Evolutionary conservation across 1,284 basidiomycete species (phyloP).

Genomic region (Laetiporus sulphureus): DNA sequence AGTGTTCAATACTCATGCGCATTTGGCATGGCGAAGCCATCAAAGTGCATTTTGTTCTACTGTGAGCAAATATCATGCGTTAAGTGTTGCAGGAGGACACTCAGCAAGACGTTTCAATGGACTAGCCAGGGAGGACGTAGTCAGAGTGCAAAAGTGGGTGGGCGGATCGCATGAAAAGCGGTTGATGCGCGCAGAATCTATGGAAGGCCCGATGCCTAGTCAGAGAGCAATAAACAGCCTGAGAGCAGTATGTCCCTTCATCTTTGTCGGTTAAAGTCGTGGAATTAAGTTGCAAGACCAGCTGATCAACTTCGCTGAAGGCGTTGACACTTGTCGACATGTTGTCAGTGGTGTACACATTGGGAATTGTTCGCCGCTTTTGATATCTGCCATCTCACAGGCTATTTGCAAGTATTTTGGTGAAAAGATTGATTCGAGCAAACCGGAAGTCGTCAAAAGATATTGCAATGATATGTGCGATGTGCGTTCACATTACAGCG

Average conservation of each 20-base stretch:
- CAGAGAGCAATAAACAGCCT: slow-evolving; percentile 65
- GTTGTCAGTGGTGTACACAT: slow-evolving; percentile 42
- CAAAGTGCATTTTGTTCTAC: slow-evolving; percentile 79
- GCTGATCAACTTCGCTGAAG: slow-evolving; percentile 68
- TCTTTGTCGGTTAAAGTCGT: background rate
- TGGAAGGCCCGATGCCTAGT: slow-evolving; percentile 51
- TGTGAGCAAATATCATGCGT: too few species aligned
- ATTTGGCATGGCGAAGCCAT: too few species aligned
- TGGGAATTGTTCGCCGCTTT: too few species aligned
- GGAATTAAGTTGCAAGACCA: slow-evolving; percentile 19
- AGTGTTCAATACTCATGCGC: too few species aligned
- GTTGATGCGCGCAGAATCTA: slow-evolving; percentile 30
- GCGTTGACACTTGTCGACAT: slow-evolving; percentile 61
- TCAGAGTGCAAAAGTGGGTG: slow-evolving; percentile 48
- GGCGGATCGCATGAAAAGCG: slow-evolving; percentile 40
- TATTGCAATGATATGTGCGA: slow-evolving; percentile 84
- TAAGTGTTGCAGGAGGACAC: too few species aligned
- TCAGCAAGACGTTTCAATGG: too few species aligned
- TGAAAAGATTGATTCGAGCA: slow-evolving; percentile 53
- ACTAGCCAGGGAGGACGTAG: slow-evolving; percentile 74
- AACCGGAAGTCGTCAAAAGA: slow-evolving; percentile 38
- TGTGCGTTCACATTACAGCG: slow-evolving; percentile 36
- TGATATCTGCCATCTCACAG: too few species aligned
- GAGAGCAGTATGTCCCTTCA: slow-evolving; percentile 40
- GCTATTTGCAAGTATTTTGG: slow-evolving; percentile 81